Percentiles rank a stretch among this genome's conserved stretches.
Evolutionary conservation across 306 rosid genomes (phyloP).

Genomic region (Carpinus fangiana): DNA sequence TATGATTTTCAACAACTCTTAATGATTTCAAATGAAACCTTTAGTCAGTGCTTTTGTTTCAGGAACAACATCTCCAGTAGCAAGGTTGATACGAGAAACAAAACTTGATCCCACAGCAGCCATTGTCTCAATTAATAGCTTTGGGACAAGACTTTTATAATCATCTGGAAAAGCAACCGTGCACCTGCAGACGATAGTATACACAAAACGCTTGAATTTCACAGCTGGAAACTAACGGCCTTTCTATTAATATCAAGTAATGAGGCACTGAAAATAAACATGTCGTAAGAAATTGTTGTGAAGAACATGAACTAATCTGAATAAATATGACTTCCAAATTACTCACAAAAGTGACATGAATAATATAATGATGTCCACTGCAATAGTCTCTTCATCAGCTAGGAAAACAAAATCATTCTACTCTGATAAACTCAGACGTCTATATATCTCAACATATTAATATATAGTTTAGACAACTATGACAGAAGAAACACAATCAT

Average conservation of each 20-base stretch:
- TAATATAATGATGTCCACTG: neutral
- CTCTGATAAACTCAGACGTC: neutral
- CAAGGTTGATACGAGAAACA: slow-evolving; percentile 80
- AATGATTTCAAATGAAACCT: slow-evolving; percentile 54
- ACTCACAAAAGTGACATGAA: neutral
- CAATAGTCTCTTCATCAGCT: neutral
- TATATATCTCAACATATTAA: neutral
- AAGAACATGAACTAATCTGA: slow-evolving; percentile 13
- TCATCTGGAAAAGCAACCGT: slow-evolving; percentile 89
- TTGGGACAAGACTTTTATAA: slow-evolving; percentile 80
- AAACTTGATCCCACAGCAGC: slow-evolving; percentile 74
- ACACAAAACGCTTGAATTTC: slow-evolving; percentile 22
- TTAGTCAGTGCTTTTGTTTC: slow-evolving; percentile 91
- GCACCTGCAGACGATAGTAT: slow-evolving; percentile 64
- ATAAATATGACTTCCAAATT: neutral
- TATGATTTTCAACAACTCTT: slow-evolving; percentile 8
- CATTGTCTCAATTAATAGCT: slow-evolving; percentile 84
- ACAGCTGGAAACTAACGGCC: slow-evolving; percentile 9
- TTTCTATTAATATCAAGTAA: slow-evolving; percentile 12
- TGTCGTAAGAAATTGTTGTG: neutral
- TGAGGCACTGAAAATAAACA: slow-evolving; percentile 18
- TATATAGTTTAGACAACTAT: neutral
- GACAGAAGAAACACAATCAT: neutral
- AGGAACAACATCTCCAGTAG: slow-evolving; percentile 84
- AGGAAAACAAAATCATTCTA: neutral